These are phyloP conservation scores for Hypericum androsaemum DNA, from an alignment of 345 rosid species.

Conservation along the genomic window DNA sequence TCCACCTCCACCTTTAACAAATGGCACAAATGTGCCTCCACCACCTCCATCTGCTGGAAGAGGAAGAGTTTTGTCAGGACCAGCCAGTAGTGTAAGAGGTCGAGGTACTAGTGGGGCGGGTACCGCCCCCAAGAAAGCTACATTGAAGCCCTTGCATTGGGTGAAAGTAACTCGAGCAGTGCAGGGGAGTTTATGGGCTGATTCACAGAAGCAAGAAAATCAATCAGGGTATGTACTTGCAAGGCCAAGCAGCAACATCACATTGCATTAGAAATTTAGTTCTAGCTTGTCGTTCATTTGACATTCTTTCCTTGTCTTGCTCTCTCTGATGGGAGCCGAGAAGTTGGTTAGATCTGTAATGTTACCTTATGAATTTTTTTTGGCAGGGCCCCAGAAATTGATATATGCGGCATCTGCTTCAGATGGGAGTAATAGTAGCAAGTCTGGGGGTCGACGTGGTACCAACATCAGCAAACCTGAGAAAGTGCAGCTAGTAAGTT, in stretches of 20 bases:
- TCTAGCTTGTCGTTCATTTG: not conserved
- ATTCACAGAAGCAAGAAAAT: slow-evolving; percentile 71
- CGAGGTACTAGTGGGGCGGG: slow-evolving; percentile 37
- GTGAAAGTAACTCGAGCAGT: slow-evolving; percentile 83
- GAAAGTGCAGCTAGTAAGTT: slow-evolving; percentile 83
- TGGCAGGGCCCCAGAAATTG: slow-evolving; percentile 95
- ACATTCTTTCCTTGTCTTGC: not conserved
- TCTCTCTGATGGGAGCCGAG: not conserved
- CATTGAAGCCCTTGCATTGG: slow-evolving; percentile 90
- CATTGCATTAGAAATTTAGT: not conserved
- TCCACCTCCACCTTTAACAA: slow-evolving; percentile 44
- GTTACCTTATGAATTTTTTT: slow-evolving; percentile 9
- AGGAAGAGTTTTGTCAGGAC: slow-evolving; percentile 42
- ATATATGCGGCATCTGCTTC: slow-evolving; percentile 65
- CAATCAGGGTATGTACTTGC: slow-evolving; percentile 52
- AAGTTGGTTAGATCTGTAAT: slow-evolving; percentile 12
- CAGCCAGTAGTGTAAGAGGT: slow-evolving; percentile 41
- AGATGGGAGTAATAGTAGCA: slow-evolving; percentile 48
- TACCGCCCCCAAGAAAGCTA: slow-evolving; percentile 52
- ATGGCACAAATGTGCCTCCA: slow-evolving; percentile 47
- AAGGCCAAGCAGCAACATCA: not conserved
- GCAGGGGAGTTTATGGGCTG: slow-evolving; percentile 98
- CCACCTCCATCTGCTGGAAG: slow-evolving; percentile 62
- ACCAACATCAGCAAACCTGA: slow-evolving; percentile 76
- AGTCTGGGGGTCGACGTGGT: slow-evolving; percentile 69